Base-by-base conservation (phyloP, 2,329 filamentous ascomycete genomes). In the Cryphonectria naterciae region DNA sequence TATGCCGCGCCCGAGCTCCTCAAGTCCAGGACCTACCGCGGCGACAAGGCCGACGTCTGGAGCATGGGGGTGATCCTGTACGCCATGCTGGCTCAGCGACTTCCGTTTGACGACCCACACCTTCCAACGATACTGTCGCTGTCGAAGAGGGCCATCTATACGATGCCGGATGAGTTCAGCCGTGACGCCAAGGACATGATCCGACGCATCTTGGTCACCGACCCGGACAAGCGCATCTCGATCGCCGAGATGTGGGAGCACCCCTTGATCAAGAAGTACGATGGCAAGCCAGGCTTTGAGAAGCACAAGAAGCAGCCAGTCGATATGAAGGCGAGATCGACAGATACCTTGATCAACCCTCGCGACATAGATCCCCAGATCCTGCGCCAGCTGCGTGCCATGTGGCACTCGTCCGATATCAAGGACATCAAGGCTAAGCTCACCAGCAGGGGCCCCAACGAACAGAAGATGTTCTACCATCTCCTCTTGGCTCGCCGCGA, bases 1-100 rank as follows among this genome's bases (percentile, higher is more conserved):
- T 99, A 99, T 77, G 95, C 95, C 25, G 95, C 96, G 0, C 96
- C 96, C 0, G 96, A 99, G 79, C 89, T 99, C 46, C 91, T 98
- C 73, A 89, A 89, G 74, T 91, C 91, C 56, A 86, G 86, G 49
- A 87, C 87, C 58, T 99, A 99, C 79, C 90, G 92, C 69, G 96
- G 95, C 15, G 92, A 94, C 68, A 91, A 90, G 77, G 93, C 94
- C 10, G 96, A 99, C 77, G 92, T 98, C 64, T 99, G 96, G 96
- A 98, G 95, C 78, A 90, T 94, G 80, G 94, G 94, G 1, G 92
- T 97, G 63, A 95, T 97, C 69, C 83, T 99, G 0, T 99, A 92
- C 79, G 95, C 94, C 15, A 91, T 97, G 83, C 85, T 99, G 32
- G 92, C 92, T 35, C 94, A 93, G 1, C 89, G 88, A 37, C 88